Conservation (phyloP, 2,329 filamentous ascomycete species). For the Aspergillus vadensis region DNA sequence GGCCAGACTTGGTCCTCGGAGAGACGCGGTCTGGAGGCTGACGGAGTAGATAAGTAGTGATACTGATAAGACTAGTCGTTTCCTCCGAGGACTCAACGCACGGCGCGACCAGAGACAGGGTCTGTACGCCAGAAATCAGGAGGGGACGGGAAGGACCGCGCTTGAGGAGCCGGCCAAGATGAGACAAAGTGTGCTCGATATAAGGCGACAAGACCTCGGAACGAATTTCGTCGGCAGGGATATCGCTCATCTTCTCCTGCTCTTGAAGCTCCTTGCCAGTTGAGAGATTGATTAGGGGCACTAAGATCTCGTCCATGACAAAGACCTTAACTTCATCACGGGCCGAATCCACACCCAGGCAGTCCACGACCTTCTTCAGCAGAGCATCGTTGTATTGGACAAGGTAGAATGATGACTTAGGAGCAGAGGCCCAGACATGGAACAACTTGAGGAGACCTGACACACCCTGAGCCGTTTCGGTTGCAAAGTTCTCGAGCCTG, state of each 20-base stretch:
- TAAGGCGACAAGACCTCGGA: constrained; percentile 53
- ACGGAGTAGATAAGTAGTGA: constrained; percentile 76
- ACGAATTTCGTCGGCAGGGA: constrained; percentile 43
- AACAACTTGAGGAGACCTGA: constrained; percentile 82
- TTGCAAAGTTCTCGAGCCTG: constrained; percentile 73
- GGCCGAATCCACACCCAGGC: constrained; percentile 69
- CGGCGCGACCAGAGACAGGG: constrained; percentile 73
- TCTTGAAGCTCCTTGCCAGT: constrained; percentile 56
- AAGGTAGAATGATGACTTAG: constrained; percentile 69
- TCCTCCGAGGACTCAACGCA: constrained; percentile 65
- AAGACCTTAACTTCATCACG: constrained; percentile 87
- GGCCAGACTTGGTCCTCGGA: constrained; percentile 76
- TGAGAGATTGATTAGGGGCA: constrained; percentile 65
- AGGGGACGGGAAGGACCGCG: constrained; percentile 69
- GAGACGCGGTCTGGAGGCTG: constrained; percentile 83
- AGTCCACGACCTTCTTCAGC: constrained; percentile 71
- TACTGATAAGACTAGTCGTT: constrained; percentile 74
- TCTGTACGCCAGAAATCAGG: constrained; percentile 75
- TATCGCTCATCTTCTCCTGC: constrained; percentile 46
- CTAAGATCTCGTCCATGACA: constrained; percentile 71
- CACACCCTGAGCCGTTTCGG: constrained; percentile 85
- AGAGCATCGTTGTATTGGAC: constrained; percentile 61
- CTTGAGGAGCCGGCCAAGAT: constrained; percentile 56
- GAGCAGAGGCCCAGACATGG: constrained; percentile 73
- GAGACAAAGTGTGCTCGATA: constrained; percentile 65